phyloP scores from a whole-genome alignment of 345 rosid genomes.

The Citrus unshiu region DNA sequence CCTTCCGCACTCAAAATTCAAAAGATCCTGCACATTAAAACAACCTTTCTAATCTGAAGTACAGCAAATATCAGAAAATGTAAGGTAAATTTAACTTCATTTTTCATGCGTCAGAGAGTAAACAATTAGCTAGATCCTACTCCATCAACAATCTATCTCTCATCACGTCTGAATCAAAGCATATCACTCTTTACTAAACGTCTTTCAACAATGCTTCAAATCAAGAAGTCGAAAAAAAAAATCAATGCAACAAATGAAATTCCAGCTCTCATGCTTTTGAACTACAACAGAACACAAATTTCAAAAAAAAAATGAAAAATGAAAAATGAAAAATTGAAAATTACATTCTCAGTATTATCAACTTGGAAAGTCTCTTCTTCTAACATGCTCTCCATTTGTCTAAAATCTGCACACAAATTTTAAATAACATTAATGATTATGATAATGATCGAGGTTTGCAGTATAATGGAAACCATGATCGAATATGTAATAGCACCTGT shows the following conservation, averaged over 20 bases:
- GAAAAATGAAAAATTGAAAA: slow-evolving; percentile 18
- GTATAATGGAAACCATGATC: not conserved
- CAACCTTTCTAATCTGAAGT: not conserved
- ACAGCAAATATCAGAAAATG: not conserved
- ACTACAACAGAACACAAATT: not conserved
- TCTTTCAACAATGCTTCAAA: not conserved
- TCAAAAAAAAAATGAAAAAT: not conserved
- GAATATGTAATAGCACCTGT: not conserved
- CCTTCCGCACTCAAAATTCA: slow-evolving; percentile 63
- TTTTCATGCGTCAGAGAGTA: not conserved
- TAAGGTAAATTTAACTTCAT: not conserved
- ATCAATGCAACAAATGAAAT: not conserved
- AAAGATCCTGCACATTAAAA: slow-evolving; percentile 46
- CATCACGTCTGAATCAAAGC: not conserved
- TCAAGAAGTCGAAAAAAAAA: not conserved
- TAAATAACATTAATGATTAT: slow-evolving; percentile 11
- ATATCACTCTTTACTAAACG: not conserved
- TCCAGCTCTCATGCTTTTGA: not conserved
- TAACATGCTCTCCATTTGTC: slow-evolving; percentile 29
- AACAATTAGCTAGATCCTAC: not conserved
- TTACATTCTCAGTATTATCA: slow-evolving; percentile 47
- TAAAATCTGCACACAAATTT: not conserved
- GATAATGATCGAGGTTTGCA: not conserved
- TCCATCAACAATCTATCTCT: not conserved
- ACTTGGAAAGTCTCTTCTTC: slow-evolving; percentile 58